Base-by-base conservation (phyloP, 2,329 filamentous ascomycete species). In the Biscogniauxia marginata region DNA sequence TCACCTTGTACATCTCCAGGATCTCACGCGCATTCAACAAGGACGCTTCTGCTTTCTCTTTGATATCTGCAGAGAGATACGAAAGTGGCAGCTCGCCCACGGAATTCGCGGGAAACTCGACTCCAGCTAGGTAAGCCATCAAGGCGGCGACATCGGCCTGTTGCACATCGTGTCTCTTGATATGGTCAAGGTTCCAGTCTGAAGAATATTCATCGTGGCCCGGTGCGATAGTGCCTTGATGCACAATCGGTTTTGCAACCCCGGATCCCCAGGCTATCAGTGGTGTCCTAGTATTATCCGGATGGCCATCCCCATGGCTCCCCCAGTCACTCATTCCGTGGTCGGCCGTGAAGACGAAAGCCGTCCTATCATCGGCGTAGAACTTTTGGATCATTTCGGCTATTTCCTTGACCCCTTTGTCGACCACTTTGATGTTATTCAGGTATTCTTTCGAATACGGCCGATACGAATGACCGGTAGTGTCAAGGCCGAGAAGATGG, bases 251-350 rank as follows among this genome's bases (percentile, higher is more conserved):
- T 61, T 83, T 82, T 3, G 92, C 91, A 43, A 98, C 84, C 7
- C 95, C 95, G 53, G 95, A 91, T 9, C 95, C 95, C 95, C 95
- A 99, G 2, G 84, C 87, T 63, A 99, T 90, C 25, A 99, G 78
- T 0, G 95, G 95, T 0, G 95, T 99, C 50, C 95, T 85, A 3
- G 95, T 99, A 67, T 98, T 99, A 72, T 99, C 90, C 0, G 95
- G 95, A 73, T 99, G 93, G 7, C 95, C 95, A 72, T 99, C 95
- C 39, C 96, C 96, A 71, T 99, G 96, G 65, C 93, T 98, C n/a
- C 96, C 95, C 88, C 90, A 97, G 73, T 99, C 95, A 69, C 91
- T 98, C 95, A 99, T 99, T 18, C 95, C 95, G 72, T 99, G 95
- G 69, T 99, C 95, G 7, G 95, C 95, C 1, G 96, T 99, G 70